Evolutionary conservation across 2,329 filamentous ascomycete species (phyloP).

Genomic region (Celoporthe dispersa): DNA sequence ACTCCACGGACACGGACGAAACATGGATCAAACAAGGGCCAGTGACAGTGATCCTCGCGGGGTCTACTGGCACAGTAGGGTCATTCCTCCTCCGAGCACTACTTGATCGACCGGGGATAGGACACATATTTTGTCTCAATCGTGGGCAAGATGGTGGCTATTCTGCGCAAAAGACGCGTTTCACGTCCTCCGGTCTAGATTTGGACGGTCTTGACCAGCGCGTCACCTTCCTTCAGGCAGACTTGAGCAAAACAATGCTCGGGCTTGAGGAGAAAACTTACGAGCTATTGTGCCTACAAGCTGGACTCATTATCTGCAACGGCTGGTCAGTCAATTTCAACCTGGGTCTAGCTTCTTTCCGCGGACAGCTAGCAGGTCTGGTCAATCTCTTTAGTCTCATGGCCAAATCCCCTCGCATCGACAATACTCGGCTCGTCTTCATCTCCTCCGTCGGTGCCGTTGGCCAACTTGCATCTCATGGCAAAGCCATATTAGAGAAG

Average conservation of each 20-base stretch:
- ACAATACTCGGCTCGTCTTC: no score
- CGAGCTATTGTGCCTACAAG: conserved; percentile 24
- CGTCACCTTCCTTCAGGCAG: conserved; percentile 33
- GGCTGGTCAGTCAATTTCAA: conserved; percentile 38
- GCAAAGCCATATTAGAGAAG: no score
- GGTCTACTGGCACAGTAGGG: conserved; percentile 36
- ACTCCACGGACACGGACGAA: no score
- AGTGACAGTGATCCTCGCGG: conserved; percentile 35
- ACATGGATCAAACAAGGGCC: conserved; percentile 30
- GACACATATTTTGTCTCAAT: conserved; percentile 37
- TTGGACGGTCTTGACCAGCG: conserved; percentile 20
- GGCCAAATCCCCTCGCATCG: no score
- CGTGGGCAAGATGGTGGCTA: conserved; percentile 32
- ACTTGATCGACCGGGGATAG: conserved; percentile 28
- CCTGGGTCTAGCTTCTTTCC: conserved; percentile 30
- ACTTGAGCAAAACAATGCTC: conserved; percentile 31
- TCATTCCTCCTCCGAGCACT: conserved; percentile 33
- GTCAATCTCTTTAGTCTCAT: conserved; percentile 32
- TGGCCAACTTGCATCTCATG: no score
- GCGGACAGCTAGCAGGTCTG: conserved; percentile 32
- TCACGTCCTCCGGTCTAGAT: conserved; percentile 17
- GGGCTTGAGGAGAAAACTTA: conserved; percentile 30
- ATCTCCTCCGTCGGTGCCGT: conserved; percentile 34
- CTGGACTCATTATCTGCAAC: conserved; percentile 34
- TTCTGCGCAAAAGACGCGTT: conserved; percentile 20